A percentile compares a stretch with the other conserved stretches of the same genome.
These are phyloP conservation scores for Kingdonia uniflora DNA, from an alignment of 164 flowering plant species.

Conservation along the genomic window DNA sequence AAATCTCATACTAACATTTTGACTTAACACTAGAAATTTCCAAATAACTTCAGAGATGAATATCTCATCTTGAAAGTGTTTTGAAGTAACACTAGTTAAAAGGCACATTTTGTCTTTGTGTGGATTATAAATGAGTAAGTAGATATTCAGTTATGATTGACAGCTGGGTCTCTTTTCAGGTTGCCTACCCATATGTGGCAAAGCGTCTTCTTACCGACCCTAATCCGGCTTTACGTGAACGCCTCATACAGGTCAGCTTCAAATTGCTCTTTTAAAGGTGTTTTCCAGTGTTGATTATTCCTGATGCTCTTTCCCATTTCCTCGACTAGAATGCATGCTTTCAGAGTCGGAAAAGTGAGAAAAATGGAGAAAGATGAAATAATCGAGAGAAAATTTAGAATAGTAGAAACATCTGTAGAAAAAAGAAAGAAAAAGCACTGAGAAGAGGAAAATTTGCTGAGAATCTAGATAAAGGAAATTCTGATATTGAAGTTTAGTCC, in stretches of 20 bases:
- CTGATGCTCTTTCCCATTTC: neutral
- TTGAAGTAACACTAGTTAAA: too few relatives aligned
- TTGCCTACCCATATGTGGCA: slow-evolving; percentile 95
- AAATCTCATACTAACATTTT: too few relatives aligned
- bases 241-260: slow-evolving; percentile 77
- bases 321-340: too few relatives aligned
- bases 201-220: slow-evolving; percentile 97
- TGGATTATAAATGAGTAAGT: neutral
- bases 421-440: neutral
- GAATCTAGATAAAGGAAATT: too few relatives aligned
- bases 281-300: neutral
- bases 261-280: slow-evolving; percentile 1
- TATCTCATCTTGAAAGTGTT: too few relatives aligned
- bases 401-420: neutral
- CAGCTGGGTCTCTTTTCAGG: slow-evolving; percentile 29
- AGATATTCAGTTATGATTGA: slow-evolving; percentile 5
- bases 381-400: neutral
- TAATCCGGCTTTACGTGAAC: slow-evolving; percentile 95
- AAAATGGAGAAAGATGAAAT: too few relatives aligned
- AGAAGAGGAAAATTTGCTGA: neutral
- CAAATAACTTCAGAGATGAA: too few relatives aligned
- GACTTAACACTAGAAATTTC: too few relatives aligned
- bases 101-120: too few relatives aligned
- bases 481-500: too few relatives aligned
- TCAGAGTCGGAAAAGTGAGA: too few relatives aligned